Percentiles rank a stretch among this genome's conserved stretches.
Conservation (phyloP, 1,284 basidiomycete genomes). For the Boletus semigastroideus region DNA sequence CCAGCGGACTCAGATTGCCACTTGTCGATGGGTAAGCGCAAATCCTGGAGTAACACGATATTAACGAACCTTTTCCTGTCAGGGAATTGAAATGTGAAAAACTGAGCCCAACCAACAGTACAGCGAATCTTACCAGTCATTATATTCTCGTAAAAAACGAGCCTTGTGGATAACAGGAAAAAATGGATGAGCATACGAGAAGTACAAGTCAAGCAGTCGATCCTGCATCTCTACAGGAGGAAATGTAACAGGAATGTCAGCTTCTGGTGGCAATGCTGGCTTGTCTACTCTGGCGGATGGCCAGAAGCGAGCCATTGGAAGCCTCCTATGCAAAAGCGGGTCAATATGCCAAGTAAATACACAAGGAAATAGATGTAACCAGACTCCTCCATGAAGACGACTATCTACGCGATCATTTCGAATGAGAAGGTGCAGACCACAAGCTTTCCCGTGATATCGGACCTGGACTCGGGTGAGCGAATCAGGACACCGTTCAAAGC, state of each 20-base stretch:
- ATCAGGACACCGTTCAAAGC: not conserved
- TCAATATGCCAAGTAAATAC: slow-evolving; percentile 4
- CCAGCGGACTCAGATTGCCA: slow-evolving; percentile 15
- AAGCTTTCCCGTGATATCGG: slow-evolving; percentile 72
- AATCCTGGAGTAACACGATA: not conserved
- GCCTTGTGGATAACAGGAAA: slow-evolving; percentile 75
- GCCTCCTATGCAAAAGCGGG: slow-evolving; percentile 47
- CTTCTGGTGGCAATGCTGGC: slow-evolving; percentile 40
- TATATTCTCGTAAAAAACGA: slow-evolving; percentile 67
- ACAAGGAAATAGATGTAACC: slow-evolving; percentile 42
- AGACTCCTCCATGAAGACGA: slow-evolving; percentile 71
- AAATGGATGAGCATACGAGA: slow-evolving; percentile 77
- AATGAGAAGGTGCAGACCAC: slow-evolving; percentile 74
- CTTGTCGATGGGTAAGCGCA: slow-evolving; percentile 14
- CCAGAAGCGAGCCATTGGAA: slow-evolving; percentile 78
- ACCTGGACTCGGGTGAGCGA: slow-evolving; percentile 45
- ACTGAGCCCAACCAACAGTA: not conserved
- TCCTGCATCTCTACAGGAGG: slow-evolving; percentile 63
- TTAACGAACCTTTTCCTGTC: slow-evolving; percentile 37
- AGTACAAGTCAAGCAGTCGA: slow-evolving; percentile 71
- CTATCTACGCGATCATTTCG: slow-evolving; percentile 64
- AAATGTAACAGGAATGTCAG: slow-evolving; percentile 47
- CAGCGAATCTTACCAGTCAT: slow-evolving; percentile 45
- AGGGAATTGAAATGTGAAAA: slow-evolving; percentile 4
- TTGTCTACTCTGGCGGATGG: slow-evolving; percentile 46